A percentile compares a stretch with the other conserved stretches of the same genome.
These are phyloP conservation scores for Perilla frutescens DNA, from an alignment of 257 asterid genomes.

Conservation along the genomic window DNA sequence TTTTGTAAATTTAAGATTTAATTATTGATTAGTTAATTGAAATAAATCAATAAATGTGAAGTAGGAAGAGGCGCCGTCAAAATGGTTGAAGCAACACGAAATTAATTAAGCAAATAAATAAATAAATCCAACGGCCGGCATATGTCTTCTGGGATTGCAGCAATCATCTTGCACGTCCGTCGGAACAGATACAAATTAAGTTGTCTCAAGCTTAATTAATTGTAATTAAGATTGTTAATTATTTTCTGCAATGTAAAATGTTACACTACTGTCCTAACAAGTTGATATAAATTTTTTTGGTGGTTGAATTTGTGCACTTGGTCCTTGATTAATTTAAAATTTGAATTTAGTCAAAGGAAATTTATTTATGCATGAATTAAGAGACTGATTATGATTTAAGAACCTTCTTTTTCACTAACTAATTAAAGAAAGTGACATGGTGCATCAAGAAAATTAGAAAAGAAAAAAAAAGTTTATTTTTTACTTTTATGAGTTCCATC, in stretches of 20 bases:
- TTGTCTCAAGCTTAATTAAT: conserved; percentile 14
- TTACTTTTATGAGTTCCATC: too few species aligned
- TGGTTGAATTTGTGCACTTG: background rate
- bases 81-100: conserved; percentile 31
- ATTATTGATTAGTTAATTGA: background rate
- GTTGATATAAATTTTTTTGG: background rate
- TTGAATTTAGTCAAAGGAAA: conserved; percentile 4
- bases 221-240: background rate
- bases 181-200: conserved; percentile 28
- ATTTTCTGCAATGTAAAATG: background rate
- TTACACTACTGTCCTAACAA: background rate
- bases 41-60: background rate
- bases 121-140: conserved; percentile 46
- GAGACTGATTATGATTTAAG: background rate
- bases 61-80: conserved; percentile 34
- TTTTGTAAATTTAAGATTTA: background rate
- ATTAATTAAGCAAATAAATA: background rate
- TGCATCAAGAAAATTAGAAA: background rate
- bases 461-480: too few species aligned
- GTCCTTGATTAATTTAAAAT: background rate
- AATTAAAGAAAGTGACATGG: background rate
- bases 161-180: conserved; percentile 42
- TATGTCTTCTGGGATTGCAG: conserved; percentile 38
- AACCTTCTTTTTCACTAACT: conserved; percentile 1
- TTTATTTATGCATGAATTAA: background rate